These are phyloP conservation scores for Vigna trinervia DNA, from an alignment of 306 rosid species.

Conservation along the genomic window DNA sequence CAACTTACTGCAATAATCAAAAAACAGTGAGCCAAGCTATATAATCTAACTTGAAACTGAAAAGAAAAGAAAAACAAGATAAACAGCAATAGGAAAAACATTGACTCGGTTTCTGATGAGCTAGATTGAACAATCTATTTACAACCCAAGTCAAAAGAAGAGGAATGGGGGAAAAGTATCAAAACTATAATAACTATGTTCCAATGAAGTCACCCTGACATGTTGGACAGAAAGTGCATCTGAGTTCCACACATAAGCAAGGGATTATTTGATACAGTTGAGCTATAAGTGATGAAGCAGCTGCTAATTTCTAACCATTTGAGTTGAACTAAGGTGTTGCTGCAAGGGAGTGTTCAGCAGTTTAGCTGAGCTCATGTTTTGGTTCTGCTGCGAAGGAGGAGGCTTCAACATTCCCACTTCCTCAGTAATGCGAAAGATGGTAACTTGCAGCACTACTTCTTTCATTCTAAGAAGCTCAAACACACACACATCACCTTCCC, in stretches of 20 bases:
- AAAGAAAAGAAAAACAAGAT: slow-evolving; percentile 3
- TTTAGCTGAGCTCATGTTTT: slow-evolving; percentile 48
- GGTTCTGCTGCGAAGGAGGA: slow-evolving; percentile 58
- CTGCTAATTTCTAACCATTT: slow-evolving; percentile 63
- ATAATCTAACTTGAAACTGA: slow-evolving; percentile 1
- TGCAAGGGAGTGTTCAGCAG: slow-evolving; percentile 43
- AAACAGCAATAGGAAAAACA: slow-evolving; percentile 37
- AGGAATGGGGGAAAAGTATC: slow-evolving; percentile 14
- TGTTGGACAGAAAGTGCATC: slow-evolving; percentile 53
- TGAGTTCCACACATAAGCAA: slow-evolving; percentile 52
- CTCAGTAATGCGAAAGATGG: slow-evolving; percentile 67
- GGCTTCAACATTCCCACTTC: slow-evolving; percentile 58
- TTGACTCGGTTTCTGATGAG: slow-evolving; percentile 44
- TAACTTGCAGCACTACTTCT: slow-evolving; percentile 87
- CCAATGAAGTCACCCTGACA: slow-evolving; percentile 52
- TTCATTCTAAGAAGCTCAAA: slow-evolving; percentile 73
- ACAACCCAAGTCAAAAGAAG: slow-evolving; percentile 54
- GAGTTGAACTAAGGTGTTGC: slow-evolving; percentile 39
- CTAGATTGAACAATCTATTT: slow-evolving; percentile 62
- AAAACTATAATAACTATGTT: slow-evolving; percentile 43
- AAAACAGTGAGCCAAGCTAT: background rate
- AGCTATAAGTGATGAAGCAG: slow-evolving; percentile 26
- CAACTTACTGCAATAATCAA: background rate
- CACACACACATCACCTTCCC: slow-evolving; percentile 97
- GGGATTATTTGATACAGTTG: slow-evolving; percentile 48